Percentiles rank a stretch among this genome's conserved stretches.
These are phyloP conservation scores for Phytophthora tentaculata DNA, from an alignment of 352 stramenopile genomes.

Conservation along the genomic window DNA sequence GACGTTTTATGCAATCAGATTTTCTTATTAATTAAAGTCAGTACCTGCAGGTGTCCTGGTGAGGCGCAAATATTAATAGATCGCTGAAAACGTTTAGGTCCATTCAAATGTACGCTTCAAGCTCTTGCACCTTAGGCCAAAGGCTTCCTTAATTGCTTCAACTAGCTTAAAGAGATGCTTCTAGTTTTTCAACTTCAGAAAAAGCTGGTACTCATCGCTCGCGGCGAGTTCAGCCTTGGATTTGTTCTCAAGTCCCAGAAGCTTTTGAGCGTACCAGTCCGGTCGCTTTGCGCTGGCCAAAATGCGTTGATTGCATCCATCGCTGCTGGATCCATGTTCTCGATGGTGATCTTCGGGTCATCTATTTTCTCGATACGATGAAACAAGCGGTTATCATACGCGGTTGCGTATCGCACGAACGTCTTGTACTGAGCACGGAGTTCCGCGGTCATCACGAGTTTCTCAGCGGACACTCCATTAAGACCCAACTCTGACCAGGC, in stretches of 20 bases:
- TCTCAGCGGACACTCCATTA: not conserved
- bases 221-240: not conserved
- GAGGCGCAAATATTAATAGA: no score
- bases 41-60: no score
- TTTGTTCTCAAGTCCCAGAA: not conserved
- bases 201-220: not conserved
- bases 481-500: not conserved
- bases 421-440: not conserved
- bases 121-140: no score
- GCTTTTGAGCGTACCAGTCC: not conserved
- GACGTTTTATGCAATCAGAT: no score
- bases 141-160: no score
- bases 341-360: not conserved
- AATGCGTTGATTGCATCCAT: not conserved
- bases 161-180: not conserved
- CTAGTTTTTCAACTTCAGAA: not conserved
- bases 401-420: not conserved
- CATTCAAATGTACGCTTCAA: no score
- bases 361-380: not conserved
- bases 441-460: not conserved
- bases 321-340: not conserved
- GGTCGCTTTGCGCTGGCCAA: not conserved
- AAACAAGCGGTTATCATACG: not conserved
- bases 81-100: no score
- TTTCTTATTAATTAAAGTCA: no score